These are phyloP conservation scores for Cercospora berteroae DNA, from an alignment of 2,329 filamentous ascomycete genomes.

Conservation along the genomic window DNA sequence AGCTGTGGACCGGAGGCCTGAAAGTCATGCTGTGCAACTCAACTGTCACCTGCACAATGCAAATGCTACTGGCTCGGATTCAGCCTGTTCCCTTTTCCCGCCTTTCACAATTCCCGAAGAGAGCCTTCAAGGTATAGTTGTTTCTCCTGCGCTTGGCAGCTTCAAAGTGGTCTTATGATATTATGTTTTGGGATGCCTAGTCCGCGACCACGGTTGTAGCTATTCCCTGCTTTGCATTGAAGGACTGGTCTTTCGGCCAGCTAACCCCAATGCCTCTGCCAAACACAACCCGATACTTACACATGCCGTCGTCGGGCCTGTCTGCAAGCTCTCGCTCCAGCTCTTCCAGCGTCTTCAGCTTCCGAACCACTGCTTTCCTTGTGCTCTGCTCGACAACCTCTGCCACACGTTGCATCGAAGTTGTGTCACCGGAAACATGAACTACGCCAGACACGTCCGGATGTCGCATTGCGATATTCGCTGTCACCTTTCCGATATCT, in stretches of 20 bases:
- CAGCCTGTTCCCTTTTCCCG: neutral
- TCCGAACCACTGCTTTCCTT: slow-evolving; percentile 46
- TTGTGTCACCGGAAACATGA: slow-evolving; percentile 61
- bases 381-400: slow-evolving; percentile 51
- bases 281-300: slow-evolving; percentile 63
- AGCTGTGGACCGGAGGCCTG: neutral
- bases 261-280: slow-evolving; percentile 57
- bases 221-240: slow-evolving; percentile 54
- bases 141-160: neutral
- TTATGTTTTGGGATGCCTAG: slow-evolving; percentile 36
- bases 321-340: slow-evolving; percentile 48
- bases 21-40: neutral
- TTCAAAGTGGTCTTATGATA: neutral
- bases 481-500: slow-evolving; percentile 63
- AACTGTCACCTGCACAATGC: neutral
- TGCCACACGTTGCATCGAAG: slow-evolving; percentile 54
- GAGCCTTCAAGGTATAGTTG: neutral
- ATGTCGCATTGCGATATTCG: slow-evolving; percentile 53
- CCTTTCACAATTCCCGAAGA: neutral
- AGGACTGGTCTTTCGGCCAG: slow-evolving; percentile 56
- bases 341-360: slow-evolving; percentile 50
- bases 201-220: slow-evolving; percentile 44
- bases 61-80: neutral
- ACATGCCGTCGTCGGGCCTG: slow-evolving; percentile 51
- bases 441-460: slow-evolving; percentile 48